Base-by-base conservation (phyloP, 768 basidiomycete genomes). In the Tricholoma furcatifolium region DNA sequence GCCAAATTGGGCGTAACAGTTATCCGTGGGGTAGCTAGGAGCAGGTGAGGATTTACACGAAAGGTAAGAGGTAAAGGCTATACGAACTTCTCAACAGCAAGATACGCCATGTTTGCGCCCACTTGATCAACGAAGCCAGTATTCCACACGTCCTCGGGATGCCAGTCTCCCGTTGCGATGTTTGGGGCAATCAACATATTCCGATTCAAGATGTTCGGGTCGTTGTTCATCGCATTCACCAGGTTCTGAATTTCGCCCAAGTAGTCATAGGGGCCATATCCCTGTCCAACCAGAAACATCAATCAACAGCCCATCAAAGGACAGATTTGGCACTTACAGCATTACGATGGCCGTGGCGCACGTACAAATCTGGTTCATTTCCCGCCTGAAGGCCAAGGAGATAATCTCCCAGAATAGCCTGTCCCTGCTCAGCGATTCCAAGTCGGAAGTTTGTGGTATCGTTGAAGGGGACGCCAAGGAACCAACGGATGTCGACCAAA, bases 361-460 rank as follows among this genome's bases (percentile, higher is more conserved):
- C 74, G 51, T 81, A 83, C 39, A 80, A 64, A 65, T 82, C 80
- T 3, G 72, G 80, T 65, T 90, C 88, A 65, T 92, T 91, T 2
- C 84, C 88, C 2, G 81, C 79, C 65, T 91, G 86, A 20, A 88
- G 68, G 0, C 86, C 90, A 34, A 88, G 65, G 11, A 93, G 74
- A 57, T 77, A 72, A 53, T 81, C 70, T 1, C 91, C 91, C 0
- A 93, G 72, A 53, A 91, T 84, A 14, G 66, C 56, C 60, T 90
- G 79, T 2, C 82, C 85, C 46, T 72, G 65, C 59, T 84, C 80
- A 9, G 80, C 85, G 43, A 89, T 83, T 14, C 64, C 70, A 1
- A 87, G 69, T 10, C 78, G 70, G 62, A 79, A 78, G 60, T 83
- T 78, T 60, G 83, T 67, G 35, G 72, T 61, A 18, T 82, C 79